Evolutionary conservation across 345 rosid genomes (phyloP).

Genomic region (Eucalyptus cloeziana): DNA sequence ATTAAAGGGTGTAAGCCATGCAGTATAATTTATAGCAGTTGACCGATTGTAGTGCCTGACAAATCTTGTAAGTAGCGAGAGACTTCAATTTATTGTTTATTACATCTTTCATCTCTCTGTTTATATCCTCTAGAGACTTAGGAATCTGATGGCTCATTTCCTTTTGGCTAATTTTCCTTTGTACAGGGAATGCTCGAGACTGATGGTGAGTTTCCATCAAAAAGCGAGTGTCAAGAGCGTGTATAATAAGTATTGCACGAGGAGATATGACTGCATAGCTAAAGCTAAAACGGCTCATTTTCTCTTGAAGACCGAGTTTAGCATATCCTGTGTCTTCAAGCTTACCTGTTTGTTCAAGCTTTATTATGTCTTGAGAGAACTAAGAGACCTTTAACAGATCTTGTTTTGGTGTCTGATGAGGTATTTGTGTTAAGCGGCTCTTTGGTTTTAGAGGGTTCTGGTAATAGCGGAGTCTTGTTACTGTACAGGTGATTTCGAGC

Average conservation of each 20-base stretch:
- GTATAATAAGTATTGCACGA: background rate
- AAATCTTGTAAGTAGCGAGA: conserved; percentile 22
- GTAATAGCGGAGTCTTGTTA: background rate
- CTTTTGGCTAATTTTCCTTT: background rate
- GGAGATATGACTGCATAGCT: background rate
- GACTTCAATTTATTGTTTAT: background rate
- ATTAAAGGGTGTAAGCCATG: conserved; percentile 25
- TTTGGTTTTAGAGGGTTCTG: background rate
- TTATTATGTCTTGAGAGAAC: background rate
- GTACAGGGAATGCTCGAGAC: conserved; percentile 1
- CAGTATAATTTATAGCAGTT: conserved; percentile 34
- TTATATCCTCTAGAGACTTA: background rate
- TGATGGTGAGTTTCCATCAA: conserved; percentile 9
- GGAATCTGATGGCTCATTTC: too few species aligned
- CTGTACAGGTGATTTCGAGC: background rate
- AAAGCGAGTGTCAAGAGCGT: background rate
- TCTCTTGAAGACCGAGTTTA: background rate
- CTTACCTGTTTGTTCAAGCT: background rate
- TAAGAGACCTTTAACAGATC: background rate
- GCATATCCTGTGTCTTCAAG: background rate
- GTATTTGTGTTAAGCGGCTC: background rate
- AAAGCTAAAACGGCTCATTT: background rate
- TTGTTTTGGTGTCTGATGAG: background rate
- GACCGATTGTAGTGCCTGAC: conserved; percentile 28
- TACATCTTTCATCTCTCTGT: background rate